phyloP scores from a whole-genome alignment of 2,329 filamentous ascomycete genomes.

The Aspergillus japonicus region DNA sequence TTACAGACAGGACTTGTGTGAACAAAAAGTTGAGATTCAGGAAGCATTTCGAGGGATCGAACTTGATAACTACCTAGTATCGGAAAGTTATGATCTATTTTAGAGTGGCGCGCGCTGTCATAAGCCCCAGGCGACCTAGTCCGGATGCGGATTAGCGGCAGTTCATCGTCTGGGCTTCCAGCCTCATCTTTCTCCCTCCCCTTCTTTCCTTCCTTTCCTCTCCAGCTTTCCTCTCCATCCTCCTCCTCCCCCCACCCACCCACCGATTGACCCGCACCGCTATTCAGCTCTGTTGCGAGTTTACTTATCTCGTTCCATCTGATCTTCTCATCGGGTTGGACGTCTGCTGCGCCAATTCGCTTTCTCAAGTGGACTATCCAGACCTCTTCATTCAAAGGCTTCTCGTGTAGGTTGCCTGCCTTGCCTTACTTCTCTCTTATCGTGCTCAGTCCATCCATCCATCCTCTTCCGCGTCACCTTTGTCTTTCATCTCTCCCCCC shows the following conservation, averaged over 20 bases:
- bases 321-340: constrained; percentile 17
- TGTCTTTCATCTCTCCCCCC: constrained; percentile 22
- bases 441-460: constrained; percentile 6
- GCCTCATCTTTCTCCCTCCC: constrained; percentile 5
- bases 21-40: not conserved
- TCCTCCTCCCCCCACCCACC: not conserved
- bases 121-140: not conserved
- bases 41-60: not conserved
- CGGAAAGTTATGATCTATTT: not conserved
- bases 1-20: not conserved
- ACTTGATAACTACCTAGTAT: no score
- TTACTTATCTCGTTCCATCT: constrained; percentile 15
- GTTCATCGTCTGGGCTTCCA: constrained; percentile 11
- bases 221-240: constrained; percentile 6
- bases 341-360: constrained; percentile 12
- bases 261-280: constrained; percentile 1
- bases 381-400: constrained; percentile 30
- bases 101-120: not conserved
- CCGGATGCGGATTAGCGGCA: constrained; percentile 8
- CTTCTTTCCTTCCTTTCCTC: constrained; percentile 1
- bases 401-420: constrained; percentile 47
- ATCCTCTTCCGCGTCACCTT: constrained; percentile 11
- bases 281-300: constrained; percentile 7
- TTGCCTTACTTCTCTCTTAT: constrained; percentile 25
- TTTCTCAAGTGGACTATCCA: constrained; percentile 16